Conservation (phyloP, 2,329 filamentous ascomycete species). For the Knoxdaviesia capensis region DNA sequence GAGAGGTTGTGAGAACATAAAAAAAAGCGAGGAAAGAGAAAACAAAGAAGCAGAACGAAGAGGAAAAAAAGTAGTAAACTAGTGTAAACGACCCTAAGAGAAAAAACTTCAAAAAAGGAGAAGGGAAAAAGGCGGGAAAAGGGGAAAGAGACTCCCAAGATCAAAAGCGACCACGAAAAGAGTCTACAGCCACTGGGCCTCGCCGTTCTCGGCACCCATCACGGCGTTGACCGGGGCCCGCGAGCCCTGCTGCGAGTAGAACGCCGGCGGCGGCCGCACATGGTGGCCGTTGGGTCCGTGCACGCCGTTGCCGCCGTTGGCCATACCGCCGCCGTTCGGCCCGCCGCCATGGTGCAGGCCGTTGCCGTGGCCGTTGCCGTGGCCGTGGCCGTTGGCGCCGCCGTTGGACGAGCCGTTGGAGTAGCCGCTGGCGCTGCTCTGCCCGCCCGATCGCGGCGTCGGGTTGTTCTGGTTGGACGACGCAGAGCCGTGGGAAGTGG, state of each 20-base stretch:
- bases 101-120: too few species aligned
- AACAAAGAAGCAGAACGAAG: conserved; percentile 5
- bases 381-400: neutral
- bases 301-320: too few species aligned
- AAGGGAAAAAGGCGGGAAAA: too few species aligned
- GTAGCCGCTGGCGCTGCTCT: conserved; percentile 5
- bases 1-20: neutral
- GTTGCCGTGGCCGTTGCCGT: conserved; percentile 2
- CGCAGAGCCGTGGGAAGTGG: too few species aligned
- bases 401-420: neutral
- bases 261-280: too few species aligned
- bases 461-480: too few species aligned
- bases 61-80: neutral
- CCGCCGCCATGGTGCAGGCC: neutral
- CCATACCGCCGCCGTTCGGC: too few species aligned
- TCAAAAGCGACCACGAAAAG: conserved; percentile 3
- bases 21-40: neutral
- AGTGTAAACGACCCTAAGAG: too few species aligned
- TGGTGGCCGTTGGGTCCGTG: too few species aligned
- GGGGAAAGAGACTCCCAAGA: neutral
- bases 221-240: too few species aligned
- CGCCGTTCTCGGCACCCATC: conserved; percentile 10
- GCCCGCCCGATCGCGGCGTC: too few species aligned
- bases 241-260: too few species aligned
- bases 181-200: conserved; percentile 19